Percentiles rank a stretch among this genome's conserved stretches.
Conservation (phyloP, 345 rosid species). For the Eucalyptus pauciflora region DNA sequence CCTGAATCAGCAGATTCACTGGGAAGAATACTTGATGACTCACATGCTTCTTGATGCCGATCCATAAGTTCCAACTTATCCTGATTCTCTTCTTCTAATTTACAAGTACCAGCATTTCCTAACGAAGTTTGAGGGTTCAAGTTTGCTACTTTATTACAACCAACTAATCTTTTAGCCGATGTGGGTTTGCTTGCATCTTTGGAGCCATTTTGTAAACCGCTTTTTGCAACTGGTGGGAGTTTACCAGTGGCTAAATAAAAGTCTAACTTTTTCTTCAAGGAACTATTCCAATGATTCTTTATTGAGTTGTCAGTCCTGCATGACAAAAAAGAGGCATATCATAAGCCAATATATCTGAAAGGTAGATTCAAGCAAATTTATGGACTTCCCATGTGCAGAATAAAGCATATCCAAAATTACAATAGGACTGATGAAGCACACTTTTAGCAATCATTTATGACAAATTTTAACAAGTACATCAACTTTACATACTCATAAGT, state of each 20-base stretch:
- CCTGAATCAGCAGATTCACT: conserved; percentile 41
- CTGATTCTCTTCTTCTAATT: conserved; percentile 35
- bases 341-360: neutral
- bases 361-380: neutral
- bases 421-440: neutral
- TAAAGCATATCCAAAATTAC: neutral
- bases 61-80: conserved; percentile 28
- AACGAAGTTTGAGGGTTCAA: conserved; percentile 42
- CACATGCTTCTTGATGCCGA: conserved; percentile 23
- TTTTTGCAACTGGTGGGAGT: conserved; percentile 53
- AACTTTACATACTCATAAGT: neutral
- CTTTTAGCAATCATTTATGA: neutral
- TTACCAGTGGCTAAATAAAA: conserved; percentile 59
- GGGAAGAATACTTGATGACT: conserved; percentile 23
- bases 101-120: conserved; percentile 24
- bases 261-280: conserved; percentile 86
- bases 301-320: conserved; percentile 92
- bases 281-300: conserved; percentile 98
- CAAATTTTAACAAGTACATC: neutral
- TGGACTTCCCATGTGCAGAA: neutral
- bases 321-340: neutral
- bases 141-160: conserved; percentile 27
- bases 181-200: conserved; percentile 12
- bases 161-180: conserved; percentile 9
- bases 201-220: conserved; percentile 25